Percentiles rank a stretch among this genome's conserved stretches.
phyloP scores from a whole-genome alignment of 2,329 filamentous ascomycete genomes.

The Paraconiothyrium sp. region DNA sequence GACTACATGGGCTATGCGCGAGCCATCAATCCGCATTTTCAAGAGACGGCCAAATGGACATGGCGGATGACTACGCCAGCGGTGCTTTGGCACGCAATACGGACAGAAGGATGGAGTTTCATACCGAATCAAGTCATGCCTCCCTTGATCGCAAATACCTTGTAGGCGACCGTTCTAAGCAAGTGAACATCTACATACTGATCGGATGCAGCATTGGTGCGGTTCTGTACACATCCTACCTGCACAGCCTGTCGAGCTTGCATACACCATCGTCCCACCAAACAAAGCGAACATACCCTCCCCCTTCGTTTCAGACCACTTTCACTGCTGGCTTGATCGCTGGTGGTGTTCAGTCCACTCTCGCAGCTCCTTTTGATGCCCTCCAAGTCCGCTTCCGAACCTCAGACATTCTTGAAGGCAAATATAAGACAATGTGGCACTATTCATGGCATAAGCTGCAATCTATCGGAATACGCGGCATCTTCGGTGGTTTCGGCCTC shows the following conservation, averaged over 20 bases:
- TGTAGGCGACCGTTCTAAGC: conserved; percentile 49
- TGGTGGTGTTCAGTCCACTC: conserved; percentile 73
- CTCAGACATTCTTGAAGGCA: conserved; percentile 66
- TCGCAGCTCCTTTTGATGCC: conserved; percentile 79
- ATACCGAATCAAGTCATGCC: conserved; percentile 81
- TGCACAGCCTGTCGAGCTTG: conserved; percentile 72
- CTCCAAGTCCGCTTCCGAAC: conserved; percentile 77
- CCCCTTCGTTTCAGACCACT: conserved; percentile 69
- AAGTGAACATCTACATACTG: conserved; percentile 9
- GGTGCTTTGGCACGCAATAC: conserved; percentile 72
- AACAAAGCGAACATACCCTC: conserved; percentile 74
- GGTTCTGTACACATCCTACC: conserved; percentile 78
- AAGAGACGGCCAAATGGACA: conserved; percentile 63
- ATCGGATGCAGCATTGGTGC: conserved; percentile 67
- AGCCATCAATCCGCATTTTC: conserved; percentile 67
- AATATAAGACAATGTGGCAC: conserved; percentile 75
- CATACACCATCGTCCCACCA: conserved; percentile 72
- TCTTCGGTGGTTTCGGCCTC: conserved; percentile 78
- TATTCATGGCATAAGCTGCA: conserved; percentile 73
- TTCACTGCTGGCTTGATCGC: conserved; percentile 76
- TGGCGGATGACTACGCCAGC: conserved; percentile 74
- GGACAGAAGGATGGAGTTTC: conserved; percentile 76
- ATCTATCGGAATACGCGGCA: conserved; percentile 76
- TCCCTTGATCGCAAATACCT: conserved; percentile 77
- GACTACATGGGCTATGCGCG: conserved; percentile 77